These are phyloP conservation scores for Pseudozyma hubeiensis DNA, from an alignment of 1,284 basidiomycete species.

Conservation along the genomic window DNA sequence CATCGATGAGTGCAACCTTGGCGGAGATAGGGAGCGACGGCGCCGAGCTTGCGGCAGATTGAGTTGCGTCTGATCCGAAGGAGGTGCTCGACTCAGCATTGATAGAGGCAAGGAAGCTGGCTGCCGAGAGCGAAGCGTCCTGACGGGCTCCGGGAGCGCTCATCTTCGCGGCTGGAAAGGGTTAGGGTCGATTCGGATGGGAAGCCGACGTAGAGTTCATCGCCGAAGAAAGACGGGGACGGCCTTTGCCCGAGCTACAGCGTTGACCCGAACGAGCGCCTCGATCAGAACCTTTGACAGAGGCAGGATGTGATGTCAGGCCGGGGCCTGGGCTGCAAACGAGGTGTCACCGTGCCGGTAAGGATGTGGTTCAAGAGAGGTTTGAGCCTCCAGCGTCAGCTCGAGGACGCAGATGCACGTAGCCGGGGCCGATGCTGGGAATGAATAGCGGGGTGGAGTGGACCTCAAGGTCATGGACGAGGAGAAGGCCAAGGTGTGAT, in stretches of 20 bases:
- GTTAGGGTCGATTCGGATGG: neutral
- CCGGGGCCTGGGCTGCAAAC: neutral
- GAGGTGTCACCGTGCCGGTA: neutral
- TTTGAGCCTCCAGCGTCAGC: neutral
- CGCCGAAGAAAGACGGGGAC: conserved; percentile 10
- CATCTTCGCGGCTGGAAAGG: conserved; percentile 11
- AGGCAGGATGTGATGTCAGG: neutral
- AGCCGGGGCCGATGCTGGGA: too few species aligned
- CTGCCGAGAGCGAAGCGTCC: conserved; percentile 33
- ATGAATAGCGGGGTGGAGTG: neutral
- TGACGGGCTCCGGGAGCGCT: conserved; percentile 12
- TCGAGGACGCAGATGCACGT: neutral
- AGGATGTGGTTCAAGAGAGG: neutral
- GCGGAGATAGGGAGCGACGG: conserved; percentile 48
- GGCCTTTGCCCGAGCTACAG: neutral
- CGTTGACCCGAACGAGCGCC: neutral
- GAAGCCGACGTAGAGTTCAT: conserved; percentile 6
- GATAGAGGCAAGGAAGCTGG: conserved; percentile 46
- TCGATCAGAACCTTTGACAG: neutral
- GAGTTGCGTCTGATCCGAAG: conserved; percentile 15
- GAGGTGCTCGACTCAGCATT: conserved; percentile 38
- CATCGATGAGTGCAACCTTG: conserved; percentile 48
- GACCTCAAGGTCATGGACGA: neutral
- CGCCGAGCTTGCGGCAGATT: conserved; percentile 13
- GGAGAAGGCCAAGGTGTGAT: neutral